Conservation (phyloP, 2,329 filamentous ascomycete species). For the Dichotomopilus funicola region DNA sequence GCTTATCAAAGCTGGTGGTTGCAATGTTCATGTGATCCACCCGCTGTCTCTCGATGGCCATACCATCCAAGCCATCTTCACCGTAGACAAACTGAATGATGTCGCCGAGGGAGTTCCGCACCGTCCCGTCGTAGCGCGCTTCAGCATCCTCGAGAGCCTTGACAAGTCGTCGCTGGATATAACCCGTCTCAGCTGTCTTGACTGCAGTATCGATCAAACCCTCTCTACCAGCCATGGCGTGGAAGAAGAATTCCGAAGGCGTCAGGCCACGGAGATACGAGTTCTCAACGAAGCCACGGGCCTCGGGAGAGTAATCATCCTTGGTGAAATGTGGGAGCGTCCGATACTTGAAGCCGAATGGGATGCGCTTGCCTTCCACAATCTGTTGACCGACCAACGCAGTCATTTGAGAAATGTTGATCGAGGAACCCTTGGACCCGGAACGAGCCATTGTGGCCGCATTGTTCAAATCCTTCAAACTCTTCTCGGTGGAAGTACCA, state of each 20-base stretch:
- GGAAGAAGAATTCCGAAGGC: slow-evolving; percentile 97
- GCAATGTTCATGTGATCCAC: slow-evolving; percentile 82
- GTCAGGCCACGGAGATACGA: slow-evolving; percentile 95
- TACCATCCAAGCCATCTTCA: slow-evolving; percentile 92
- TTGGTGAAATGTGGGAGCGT: slow-evolving; percentile 97
- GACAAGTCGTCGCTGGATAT: slow-evolving; percentile 96
- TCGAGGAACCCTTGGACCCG: slow-evolving; percentile 96
- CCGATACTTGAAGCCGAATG: slow-evolving; percentile 97
- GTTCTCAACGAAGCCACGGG: slow-evolving; percentile 96
- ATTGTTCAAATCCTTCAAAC: slow-evolving; percentile 93
- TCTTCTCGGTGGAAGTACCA: slow-evolving; percentile 84
- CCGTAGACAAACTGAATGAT: slow-evolving; percentile 97
- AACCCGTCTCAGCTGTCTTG: slow-evolving; percentile 98
- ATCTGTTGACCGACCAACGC: slow-evolving; percentile 97
- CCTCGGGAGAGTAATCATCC: slow-evolving; percentile 96
- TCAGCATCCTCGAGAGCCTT: slow-evolving; percentile 97
- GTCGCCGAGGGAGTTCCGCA: slow-evolving; percentile 93
- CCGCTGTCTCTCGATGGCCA: slow-evolving; percentile 86
- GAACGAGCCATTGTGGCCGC: slow-evolving; percentile 94
- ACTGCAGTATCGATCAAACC: slow-evolving; percentile 99
- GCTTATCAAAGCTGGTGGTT: slow-evolving; percentile 67
- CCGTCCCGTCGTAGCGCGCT: slow-evolving; percentile 94
- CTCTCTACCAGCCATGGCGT: slow-evolving; percentile 99
- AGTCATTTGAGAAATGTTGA: slow-evolving; percentile 99
- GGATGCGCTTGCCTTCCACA: slow-evolving; percentile 97